Percentiles rank a stretch among this genome's conserved stretches.
Evolutionary conservation across 2,329 filamentous ascomycete species (phyloP).

Genomic region (Colletotrichum sidae): DNA sequence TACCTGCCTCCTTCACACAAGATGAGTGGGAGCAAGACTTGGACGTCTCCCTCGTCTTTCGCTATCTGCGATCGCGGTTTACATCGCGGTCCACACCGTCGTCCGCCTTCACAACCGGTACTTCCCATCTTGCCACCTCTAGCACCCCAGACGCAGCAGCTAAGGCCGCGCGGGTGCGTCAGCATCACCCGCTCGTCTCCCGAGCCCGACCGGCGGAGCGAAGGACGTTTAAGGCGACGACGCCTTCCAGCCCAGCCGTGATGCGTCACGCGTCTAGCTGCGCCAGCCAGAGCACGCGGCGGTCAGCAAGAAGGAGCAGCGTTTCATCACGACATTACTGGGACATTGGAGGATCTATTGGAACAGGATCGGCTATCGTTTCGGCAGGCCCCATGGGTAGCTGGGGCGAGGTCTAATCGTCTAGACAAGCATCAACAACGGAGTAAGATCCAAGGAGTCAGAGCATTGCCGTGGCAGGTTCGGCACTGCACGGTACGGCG

Average conservation of each 20-base stretch:
- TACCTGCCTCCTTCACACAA: conserved; percentile 61
- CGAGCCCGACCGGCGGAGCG: conserved; percentile 64
- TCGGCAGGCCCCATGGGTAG: conserved; percentile 76
- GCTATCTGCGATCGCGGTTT: conserved; percentile 84
- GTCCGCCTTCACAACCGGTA: conserved; percentile 55
- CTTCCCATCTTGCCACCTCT: conserved; percentile 60
- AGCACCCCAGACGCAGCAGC: conserved; percentile 75
- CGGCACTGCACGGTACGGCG: conserved; percentile 1
- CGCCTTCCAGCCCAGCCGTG: conserved; percentile 60
- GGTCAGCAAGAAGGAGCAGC: conserved; percentile 74
- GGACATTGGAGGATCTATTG: conserved; percentile 87
- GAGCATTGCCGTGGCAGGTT: background rate
- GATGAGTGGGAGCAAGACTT: conserved; percentile 96
- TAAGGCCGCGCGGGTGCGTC: conserved; percentile 84
- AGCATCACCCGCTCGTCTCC: conserved; percentile 88
- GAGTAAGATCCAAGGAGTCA: background rate
- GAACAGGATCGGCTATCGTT: conserved; percentile 78
- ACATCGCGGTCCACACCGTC: conserved; percentile 60
- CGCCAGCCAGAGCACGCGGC: conserved; percentile 87
- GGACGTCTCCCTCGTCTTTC: conserved; percentile 91
- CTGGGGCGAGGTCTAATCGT: conserved; percentile 79
- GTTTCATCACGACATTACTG: conserved; percentile 88
- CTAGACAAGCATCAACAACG: conserved; percentile 3
- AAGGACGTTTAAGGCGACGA: conserved; percentile 66
- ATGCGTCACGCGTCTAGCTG: conserved; percentile 74